Evolutionary conservation across 108 stramenopile genomes (phyloP).

Genomic region (Nitzschia sp.): DNA sequence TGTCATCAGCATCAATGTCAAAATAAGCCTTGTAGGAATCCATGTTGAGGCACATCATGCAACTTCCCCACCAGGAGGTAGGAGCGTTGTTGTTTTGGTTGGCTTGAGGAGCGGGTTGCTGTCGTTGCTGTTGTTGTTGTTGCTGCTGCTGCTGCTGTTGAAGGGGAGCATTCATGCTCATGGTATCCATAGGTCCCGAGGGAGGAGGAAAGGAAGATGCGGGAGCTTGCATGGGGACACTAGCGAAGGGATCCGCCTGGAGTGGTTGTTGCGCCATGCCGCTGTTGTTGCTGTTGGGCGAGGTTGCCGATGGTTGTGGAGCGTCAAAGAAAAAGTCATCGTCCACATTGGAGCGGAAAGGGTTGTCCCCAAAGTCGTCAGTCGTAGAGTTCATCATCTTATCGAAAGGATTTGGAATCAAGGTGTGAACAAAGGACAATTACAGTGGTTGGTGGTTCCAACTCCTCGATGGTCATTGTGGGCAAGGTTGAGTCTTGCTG

Average conservation of each 20-base stretch:
- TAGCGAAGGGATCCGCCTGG: conserved; percentile 17
- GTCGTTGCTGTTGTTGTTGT: conserved; percentile 15
- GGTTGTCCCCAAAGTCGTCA: conserved; percentile 41
- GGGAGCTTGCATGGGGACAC: conserved; percentile 6
- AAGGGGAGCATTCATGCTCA: neutral
- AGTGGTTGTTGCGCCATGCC: conserved; percentile 11
- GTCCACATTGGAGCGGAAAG: conserved; percentile 27
- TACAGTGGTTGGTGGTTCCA: neutral
- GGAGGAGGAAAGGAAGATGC: conserved; percentile 5
- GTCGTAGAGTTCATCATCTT: conserved; percentile 45
- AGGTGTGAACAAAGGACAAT: neutral
- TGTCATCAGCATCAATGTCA: conserved; percentile 55
- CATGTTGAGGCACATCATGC: conserved; percentile 31
- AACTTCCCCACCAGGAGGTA: conserved; percentile 28
- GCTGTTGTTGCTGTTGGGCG: neutral
- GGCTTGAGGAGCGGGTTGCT: conserved; percentile 3
- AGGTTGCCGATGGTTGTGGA: neutral
- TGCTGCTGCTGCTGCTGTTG: conserved; percentile 1
- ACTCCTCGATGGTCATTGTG: neutral
- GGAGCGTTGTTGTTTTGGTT: conserved; percentile 7
- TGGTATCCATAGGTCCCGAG: conserved; percentile 20
- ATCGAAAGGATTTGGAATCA: neutral
- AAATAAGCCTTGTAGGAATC: conserved; percentile 51
- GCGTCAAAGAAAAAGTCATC: conserved; percentile 13
- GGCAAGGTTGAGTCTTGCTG: neutral